phyloP scores from a whole-genome alignment of 2,329 filamentous ascomycete species.

The Sporothrix humicola region DNA sequence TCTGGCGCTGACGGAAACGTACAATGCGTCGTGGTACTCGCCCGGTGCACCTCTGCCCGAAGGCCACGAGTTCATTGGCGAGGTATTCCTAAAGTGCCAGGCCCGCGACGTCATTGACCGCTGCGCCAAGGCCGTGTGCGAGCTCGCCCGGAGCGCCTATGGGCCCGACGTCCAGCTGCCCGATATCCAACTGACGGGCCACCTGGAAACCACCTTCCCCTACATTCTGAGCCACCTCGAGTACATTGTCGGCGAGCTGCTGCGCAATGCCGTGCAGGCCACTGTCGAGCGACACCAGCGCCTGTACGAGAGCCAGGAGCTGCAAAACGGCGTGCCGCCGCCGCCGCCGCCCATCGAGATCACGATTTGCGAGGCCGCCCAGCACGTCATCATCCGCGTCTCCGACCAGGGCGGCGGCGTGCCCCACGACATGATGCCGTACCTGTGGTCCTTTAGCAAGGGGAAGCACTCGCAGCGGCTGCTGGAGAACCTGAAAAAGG shows the following conservation, averaged over 20 bases:
- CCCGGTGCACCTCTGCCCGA: slow-evolving; percentile 74
- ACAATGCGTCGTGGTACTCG: slow-evolving; percentile 88
- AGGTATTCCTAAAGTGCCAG: slow-evolving; percentile 92
- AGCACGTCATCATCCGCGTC: slow-evolving; percentile 95
- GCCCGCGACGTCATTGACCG: slow-evolving; percentile 86
- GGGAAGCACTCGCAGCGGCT: slow-evolving; percentile 78
- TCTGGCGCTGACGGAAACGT: slow-evolving; percentile 91
- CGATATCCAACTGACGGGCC: slow-evolving; percentile 80
- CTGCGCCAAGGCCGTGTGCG: slow-evolving; percentile 76
- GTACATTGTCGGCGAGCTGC: slow-evolving; percentile 93
- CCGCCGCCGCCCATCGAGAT: slow-evolving; percentile 85
- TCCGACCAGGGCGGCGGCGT: slow-evolving; percentile 96
- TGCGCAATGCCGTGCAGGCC: slow-evolving; percentile 93
- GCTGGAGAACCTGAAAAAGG: slow-evolving; percentile 82
- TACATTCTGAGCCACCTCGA: slow-evolving; percentile 96
- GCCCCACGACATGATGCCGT: slow-evolving; percentile 79
- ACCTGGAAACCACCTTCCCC: slow-evolving; percentile 88
- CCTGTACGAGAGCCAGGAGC: slow-evolving; percentile 40
- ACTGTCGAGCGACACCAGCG: slow-evolving; percentile 72
- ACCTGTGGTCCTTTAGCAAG: slow-evolving; percentile 97
- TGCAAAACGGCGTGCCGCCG: slow-evolving; percentile 2
- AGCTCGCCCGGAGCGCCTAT: slow-evolving; percentile 76
- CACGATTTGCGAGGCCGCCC: slow-evolving; percentile 88
- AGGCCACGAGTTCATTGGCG: slow-evolving; percentile 82
- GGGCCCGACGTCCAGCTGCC: slow-evolving; percentile 74